Conservation (phyloP, 192 early-diverging fungal genomes). For the Pilobolus umbonatus region DNA sequence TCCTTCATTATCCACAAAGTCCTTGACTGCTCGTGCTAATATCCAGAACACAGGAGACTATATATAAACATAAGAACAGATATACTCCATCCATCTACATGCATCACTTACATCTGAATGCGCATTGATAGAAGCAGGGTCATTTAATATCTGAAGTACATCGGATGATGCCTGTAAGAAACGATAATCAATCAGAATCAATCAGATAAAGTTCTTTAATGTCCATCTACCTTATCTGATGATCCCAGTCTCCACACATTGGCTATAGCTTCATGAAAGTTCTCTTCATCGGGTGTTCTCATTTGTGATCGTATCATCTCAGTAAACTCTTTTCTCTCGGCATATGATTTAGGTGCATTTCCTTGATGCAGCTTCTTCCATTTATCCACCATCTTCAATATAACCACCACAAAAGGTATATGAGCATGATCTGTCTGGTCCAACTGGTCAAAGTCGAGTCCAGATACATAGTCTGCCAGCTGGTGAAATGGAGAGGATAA, state of each 20-base stretch:
- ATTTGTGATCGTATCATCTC: constrained; percentile 51
- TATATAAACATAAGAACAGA: no score
- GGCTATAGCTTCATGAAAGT: constrained; percentile 83
- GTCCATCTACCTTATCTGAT: neutral
- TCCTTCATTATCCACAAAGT: constrained; percentile 73
- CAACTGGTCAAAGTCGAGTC: constrained; percentile 61
- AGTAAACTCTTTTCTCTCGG: constrained; percentile 66
- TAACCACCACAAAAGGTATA: constrained; percentile 80
- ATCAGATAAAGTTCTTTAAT: neutral
- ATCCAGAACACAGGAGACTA: constrained; percentile 83
- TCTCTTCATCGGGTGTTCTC: constrained; percentile 70
- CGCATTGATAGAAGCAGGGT: constrained; percentile 51
- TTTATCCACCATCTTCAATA: constrained; percentile 68
- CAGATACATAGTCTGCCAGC: constrained; percentile 54
- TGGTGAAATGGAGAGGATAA: constrained; percentile 78
- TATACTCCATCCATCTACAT: neutral
- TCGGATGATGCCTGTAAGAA: constrained; percentile 38
- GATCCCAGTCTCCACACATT: constrained; percentile 46
- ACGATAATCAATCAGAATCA: neutral
- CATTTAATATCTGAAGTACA: constrained; percentile 51
- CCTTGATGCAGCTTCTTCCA: constrained; percentile 64
- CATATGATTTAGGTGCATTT: constrained; percentile 50
- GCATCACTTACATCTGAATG: neutral
- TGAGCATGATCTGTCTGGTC: constrained; percentile 72
- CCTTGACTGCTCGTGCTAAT: constrained; percentile 65